A percentile compares a stretch with the other conserved stretches of the same genome.
phyloP scores from a whole-genome alignment of 2,329 filamentous ascomycete genomes.

The Ceratocystis variospora region DNA sequence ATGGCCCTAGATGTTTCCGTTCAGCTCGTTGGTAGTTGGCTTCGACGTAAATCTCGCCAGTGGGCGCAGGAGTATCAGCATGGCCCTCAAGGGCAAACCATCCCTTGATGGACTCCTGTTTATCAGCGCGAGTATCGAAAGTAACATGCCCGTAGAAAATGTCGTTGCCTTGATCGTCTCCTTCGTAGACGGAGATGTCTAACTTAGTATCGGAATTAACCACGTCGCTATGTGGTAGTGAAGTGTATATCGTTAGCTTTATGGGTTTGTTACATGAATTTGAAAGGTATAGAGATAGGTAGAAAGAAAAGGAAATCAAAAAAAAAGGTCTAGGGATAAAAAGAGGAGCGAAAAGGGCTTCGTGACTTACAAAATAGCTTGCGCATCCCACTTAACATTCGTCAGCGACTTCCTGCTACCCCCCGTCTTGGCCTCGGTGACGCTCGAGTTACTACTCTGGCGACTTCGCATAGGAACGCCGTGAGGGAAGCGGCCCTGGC shows the following conservation, averaged over 20 bases:
- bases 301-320: neutral
- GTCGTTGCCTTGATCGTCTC: conserved; percentile 62
- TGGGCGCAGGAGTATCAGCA: conserved; percentile 54
- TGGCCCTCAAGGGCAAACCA: conserved; percentile 77
- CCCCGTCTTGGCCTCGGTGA: conserved; percentile 40
- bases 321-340: neutral
- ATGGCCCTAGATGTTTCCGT: conserved; percentile 82
- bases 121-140: conserved; percentile 54
- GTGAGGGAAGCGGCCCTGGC: conserved; percentile 68
- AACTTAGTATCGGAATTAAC: conserved; percentile 82
- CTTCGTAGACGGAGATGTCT: conserved; percentile 88
- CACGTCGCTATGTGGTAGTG: conserved; percentile 54
- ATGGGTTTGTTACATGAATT: neutral
- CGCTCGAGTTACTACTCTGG: conserved; percentile 89
- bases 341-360: neutral
- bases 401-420: conserved; percentile 37
- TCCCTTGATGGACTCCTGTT: conserved; percentile 57
- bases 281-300: neutral
- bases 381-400: conserved; percentile 88
- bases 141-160: conserved; percentile 76
- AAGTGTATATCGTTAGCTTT: neutral
- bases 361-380: conserved; percentile 80
- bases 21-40: conserved; percentile 76
- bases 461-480: conserved; percentile 94
- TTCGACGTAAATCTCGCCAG: conserved; percentile 81